Conservation (phyloP, 306 rosid genomes). For the Crotalaria pallida region DNA sequence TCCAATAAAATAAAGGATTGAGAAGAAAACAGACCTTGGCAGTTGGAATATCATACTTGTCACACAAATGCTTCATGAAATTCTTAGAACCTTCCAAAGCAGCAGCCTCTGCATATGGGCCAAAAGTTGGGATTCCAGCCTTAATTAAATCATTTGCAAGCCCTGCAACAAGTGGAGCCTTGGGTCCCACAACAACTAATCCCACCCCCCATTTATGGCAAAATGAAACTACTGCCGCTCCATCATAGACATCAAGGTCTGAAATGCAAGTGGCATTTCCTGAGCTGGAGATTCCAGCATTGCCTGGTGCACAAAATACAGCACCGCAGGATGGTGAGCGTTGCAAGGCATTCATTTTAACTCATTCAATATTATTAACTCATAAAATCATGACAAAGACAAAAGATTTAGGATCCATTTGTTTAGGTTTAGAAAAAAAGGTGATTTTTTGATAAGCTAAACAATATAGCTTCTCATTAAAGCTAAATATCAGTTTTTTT, state of each 20-base stretch:
- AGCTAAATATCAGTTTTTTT: no score
- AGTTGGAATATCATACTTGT: conserved; percentile 84
- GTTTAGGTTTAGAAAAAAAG: no score
- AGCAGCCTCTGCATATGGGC: conserved; percentile 97
- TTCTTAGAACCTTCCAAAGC: conserved; percentile 96
- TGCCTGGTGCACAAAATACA: conserved; percentile 89
- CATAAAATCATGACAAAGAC: neutral
- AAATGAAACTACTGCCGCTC: conserved; percentile 58
- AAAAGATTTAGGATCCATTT: no score
- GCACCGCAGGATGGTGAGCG: conserved; percentile 70
- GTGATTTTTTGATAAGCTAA: no score
- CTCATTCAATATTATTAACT: neutral
- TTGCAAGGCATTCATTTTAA: conserved; percentile 48
- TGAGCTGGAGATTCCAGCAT: conserved; percentile 79
- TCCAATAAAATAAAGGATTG: neutral
- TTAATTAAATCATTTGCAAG: conserved; percentile 59
- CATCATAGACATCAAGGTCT: conserved; percentile 59
- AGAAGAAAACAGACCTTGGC: conserved; percentile 61
- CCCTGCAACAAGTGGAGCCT: conserved; percentile 91
- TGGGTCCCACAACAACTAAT: conserved; percentile 87
- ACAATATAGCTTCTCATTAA: no score
- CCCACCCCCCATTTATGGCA: conserved; percentile 72
- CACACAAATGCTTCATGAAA: conserved; percentile 90
- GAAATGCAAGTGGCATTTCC: conserved; percentile 78
- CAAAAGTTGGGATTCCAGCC: conserved; percentile 83